Evolutionary conservation across 2,329 filamentous ascomycete genomes (phyloP).

Genomic region (Xylariaceae sp.): DNA sequence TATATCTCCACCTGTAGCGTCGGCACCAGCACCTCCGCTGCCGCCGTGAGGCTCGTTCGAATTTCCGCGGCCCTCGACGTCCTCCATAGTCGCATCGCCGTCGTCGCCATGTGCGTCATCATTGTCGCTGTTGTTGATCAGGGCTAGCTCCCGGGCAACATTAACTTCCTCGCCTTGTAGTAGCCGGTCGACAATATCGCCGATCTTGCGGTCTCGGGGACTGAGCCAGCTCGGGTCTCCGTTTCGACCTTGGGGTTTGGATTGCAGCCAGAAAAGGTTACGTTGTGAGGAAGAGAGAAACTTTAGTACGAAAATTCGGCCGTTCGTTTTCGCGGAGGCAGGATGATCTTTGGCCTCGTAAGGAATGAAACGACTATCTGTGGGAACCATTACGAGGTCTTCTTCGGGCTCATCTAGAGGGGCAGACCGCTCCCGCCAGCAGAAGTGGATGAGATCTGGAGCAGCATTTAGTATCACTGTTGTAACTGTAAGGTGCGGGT

Average conservation of each 20-base stretch:
- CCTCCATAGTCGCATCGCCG: constrained; percentile 79
- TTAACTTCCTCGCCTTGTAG: constrained; percentile 90
- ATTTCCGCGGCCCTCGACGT: constrained; percentile 70
- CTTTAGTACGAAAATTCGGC: constrained; percentile 90
- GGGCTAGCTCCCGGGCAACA: constrained; percentile 73
- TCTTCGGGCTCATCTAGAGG: constrained; percentile 76
- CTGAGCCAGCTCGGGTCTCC: constrained; percentile 81
- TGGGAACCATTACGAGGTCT: constrained; percentile 92
- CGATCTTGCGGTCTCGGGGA: constrained; percentile 83
- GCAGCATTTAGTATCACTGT: constrained; percentile 24
- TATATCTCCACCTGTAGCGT: constrained; percentile 88
- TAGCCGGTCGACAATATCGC: constrained; percentile 82
- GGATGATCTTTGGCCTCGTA: constrained; percentile 68
- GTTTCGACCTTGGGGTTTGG: constrained; percentile 75
- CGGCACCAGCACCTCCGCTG: constrained; percentile 82
- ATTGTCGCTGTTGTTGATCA: constrained; percentile 59
- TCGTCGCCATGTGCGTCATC: constrained; percentile 61
- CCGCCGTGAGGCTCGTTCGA: constrained; percentile 62
- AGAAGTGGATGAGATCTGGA: constrained; percentile 89
- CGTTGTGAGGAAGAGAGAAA: constrained; percentile 91
- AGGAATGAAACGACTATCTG: constrained; percentile 84
- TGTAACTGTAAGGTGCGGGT: background rate
- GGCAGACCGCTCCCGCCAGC: constrained; percentile 84
- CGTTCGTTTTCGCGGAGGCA: constrained; percentile 72
- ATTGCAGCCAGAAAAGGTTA: constrained; percentile 96